These are phyloP conservation scores for Haplosporangium sp. DNA, from an alignment of 371 early-diverging fungal species.

Conservation along the genomic window DNA sequence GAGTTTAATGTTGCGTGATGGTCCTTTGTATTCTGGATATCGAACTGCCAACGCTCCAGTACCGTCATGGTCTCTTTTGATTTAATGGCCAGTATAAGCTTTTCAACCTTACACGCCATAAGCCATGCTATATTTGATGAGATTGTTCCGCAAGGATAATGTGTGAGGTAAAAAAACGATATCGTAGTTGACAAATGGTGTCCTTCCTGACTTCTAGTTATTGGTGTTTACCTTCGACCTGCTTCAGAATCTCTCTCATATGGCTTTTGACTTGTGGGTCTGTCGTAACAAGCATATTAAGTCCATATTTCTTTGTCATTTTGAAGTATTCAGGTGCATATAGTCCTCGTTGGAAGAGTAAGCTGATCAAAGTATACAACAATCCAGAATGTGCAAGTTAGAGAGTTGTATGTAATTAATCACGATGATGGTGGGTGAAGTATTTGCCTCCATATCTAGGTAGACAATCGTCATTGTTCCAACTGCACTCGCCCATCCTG, in stretches of 20 bases:
- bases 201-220: background rate
- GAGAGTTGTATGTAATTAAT: background rate
- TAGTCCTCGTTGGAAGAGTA: slow-evolving; percentile 90
- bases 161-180: background rate
- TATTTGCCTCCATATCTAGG: too few species aligned
- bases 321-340: slow-evolving; percentile 91
- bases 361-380: slow-evolving; percentile 58
- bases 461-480: too few species aligned
- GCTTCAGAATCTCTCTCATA: slow-evolving; percentile 77
- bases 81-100: slow-evolving; percentile 86
- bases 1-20: slow-evolving; percentile 8
- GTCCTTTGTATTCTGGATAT: slow-evolving; percentile 68
- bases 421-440: slow-evolving; percentile 18
- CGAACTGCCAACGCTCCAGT: slow-evolving; percentile 95
- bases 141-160: background rate
- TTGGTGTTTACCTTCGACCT: slow-evolving; percentile 73
- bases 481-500: too few species aligned
- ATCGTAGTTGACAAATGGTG: too few species aligned
- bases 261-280: slow-evolving; percentile 82
- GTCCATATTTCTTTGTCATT: slow-evolving; percentile 82
- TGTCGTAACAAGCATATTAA: slow-evolving; percentile 79
- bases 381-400: background rate
- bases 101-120: slow-evolving; percentile 72
- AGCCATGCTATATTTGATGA: slow-evolving; percentile 75
- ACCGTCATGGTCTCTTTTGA: slow-evolving; percentile 83